Evolutionary conservation across 768 basidiomycete genomes (phyloP), one percentile per base, ranked within the genome.

Genomic region (Mrakia frigida): DNA sequence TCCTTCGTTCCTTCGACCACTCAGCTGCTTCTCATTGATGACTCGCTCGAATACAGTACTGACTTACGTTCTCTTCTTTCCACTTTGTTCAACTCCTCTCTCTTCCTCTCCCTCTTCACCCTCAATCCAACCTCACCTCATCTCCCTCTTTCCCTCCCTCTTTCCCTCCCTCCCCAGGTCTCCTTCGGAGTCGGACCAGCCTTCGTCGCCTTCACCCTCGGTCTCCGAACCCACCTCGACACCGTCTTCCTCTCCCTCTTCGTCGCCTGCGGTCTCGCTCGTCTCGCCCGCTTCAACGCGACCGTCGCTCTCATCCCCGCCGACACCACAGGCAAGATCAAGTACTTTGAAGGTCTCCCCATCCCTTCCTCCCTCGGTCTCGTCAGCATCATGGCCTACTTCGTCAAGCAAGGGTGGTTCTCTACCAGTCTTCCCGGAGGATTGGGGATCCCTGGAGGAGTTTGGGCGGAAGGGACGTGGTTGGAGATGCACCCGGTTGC

Each of bases 181-280:
- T 98, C 97, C 2, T 99, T 99, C 81, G 97, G 97, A 71, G 94
- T 98, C 71, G 95, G 97, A 0, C 97, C 97, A 4, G 90, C 95
- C n/a, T 86, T 98, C 61, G 85, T 97, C 46, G 93, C 91, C 11
- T 99, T 97, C 83, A 89, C 88, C 69, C 87, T 98, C 73, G 97
- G 97, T 74, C 88, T 98, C 74, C 89, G 92, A 78, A 96, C 94
- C 16, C 90, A 91, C 78, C 89, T 97, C 76, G 97, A 99, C 85
- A 92, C 91, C 2, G 87, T 95, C 79, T 85, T 90, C 77, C 87
- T 99, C 63, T 89, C 94, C 21, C 88, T 89, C 71, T 99, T 98
- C 83, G 93, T 97, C 80, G 98, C 96, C 82, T 93, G 91, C 84
- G 97, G 97, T 50, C 89, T 99, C 72, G 97, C 97, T 28, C 91